A percentile compares a stretch with the other conserved stretches of the same genome.
These are phyloP conservation scores for Pestalotiopsis sp. DNA, from an alignment of 2,329 filamentous ascomycete species.

Conservation along the genomic window DNA sequence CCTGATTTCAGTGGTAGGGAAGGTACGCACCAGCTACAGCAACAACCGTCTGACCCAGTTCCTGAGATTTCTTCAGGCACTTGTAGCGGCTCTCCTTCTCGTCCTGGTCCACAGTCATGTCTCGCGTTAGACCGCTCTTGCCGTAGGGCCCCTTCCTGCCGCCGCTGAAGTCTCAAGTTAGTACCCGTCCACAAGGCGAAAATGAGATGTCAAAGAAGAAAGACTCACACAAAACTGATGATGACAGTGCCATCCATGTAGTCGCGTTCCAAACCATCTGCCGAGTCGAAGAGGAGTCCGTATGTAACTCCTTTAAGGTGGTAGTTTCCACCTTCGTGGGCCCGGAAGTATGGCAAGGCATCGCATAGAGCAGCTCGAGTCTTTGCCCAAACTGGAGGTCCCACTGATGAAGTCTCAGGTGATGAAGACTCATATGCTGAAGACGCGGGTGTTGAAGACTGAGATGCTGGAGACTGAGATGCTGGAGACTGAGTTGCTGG, in stretches of 20 bases:
- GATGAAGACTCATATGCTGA: neutral
- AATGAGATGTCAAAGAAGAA: neutral
- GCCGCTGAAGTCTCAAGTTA: neutral
- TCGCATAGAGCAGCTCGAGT: constrained; percentile 4
- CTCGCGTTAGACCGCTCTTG: constrained; percentile 45
- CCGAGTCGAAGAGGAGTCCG: neutral
- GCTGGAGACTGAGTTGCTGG: too few species aligned
- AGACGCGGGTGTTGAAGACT: too few species aligned
- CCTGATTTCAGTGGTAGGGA: too few species aligned
- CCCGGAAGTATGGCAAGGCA: constrained; percentile 1
- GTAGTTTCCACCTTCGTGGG: constrained; percentile 10
- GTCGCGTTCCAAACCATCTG: neutral
- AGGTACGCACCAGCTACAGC: constrained; percentile 53
- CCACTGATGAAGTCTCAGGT: neutral
- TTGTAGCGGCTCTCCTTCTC: constrained; percentile 41
- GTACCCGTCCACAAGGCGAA: neutral
- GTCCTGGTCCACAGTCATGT: constrained; percentile 51
- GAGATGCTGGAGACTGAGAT: too few species aligned
- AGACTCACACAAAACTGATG: constrained; percentile 10
- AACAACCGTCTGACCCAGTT: constrained; percentile 48
- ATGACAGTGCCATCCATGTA: constrained; percentile 8
- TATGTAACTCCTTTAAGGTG: neutral
- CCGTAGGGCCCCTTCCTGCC: neutral
- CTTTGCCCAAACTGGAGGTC: neutral
- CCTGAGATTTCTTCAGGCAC: constrained; percentile 46